Percentiles rank a stretch among this genome's conserved stretches.
Conservation (phyloP, 106 monocot species). For the Dioscorea alata region DNA sequence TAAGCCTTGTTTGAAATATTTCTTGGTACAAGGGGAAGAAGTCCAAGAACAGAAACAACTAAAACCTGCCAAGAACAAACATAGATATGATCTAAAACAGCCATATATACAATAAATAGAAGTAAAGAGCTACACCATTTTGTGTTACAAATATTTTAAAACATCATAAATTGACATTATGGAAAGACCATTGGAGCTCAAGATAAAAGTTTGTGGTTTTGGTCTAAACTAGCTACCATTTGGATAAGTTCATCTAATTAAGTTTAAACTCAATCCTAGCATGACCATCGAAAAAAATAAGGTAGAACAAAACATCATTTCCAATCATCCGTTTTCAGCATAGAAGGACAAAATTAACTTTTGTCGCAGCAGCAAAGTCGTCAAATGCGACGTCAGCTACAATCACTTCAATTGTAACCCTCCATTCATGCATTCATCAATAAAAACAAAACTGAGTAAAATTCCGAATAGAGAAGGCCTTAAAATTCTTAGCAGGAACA, state of each 20-base stretch:
- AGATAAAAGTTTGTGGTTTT: no score
- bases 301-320: no score
- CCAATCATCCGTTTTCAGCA: no score
- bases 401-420: background rate
- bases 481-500: background rate
- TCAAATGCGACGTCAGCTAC: background rate
- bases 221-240: no score
- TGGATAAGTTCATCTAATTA: no score
- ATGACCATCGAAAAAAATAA: no score
- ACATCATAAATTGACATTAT: background rate
- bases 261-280: no score
- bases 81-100: background rate
- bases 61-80: slow-evolving; percentile 36
- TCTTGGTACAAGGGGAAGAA: slow-evolving; percentile 56
- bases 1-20: slow-evolving; percentile 52
- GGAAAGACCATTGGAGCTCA: background rate
- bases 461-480: background rate
- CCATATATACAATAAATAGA: background rate
- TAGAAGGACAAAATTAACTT: no score
- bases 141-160: no score
- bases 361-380: no score
- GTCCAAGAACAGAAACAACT: slow-evolving; percentile 46
- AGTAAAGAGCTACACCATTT: no score
- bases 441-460: background rate
- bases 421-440: background rate